phyloP scores from a whole-genome alignment of 257 asterid species.

The Vinca minor region DNA sequence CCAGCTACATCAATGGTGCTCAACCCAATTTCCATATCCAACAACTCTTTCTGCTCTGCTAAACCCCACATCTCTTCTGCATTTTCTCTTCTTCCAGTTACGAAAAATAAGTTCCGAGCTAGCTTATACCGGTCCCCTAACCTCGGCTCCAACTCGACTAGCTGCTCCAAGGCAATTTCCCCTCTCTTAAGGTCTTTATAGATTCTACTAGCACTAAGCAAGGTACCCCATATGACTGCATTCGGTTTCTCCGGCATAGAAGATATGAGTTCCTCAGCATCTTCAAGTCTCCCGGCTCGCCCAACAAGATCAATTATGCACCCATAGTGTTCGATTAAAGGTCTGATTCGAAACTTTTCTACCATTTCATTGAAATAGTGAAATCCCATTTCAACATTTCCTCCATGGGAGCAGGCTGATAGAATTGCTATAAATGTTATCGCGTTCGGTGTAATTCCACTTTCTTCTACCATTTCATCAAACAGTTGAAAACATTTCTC shows the following conservation, averaged over 20 bases:
- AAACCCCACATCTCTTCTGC: constrained; percentile 10
- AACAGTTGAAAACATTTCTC: constrained; percentile 19
- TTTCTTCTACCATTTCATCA: constrained; percentile 18
- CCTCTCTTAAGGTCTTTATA: constrained; percentile 21
- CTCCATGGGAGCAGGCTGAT: constrained; percentile 28
- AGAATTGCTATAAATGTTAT: constrained; percentile 21
- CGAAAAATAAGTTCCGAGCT: constrained; percentile 17
- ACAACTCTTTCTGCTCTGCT: background rate
- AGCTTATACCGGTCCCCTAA: constrained; percentile 20
- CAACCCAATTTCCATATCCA: constrained; percentile 19
- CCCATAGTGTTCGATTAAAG: constrained; percentile 28
- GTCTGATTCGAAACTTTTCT: constrained; percentile 15
- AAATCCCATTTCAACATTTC: constrained; percentile 18
- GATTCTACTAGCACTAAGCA: constrained; percentile 23
- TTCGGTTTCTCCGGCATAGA: constrained; percentile 22
- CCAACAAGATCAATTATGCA: constrained; percentile 32
- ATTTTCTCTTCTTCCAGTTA: constrained; percentile 7
- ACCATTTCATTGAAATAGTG: constrained; percentile 22
- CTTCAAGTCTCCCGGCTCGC: constrained; percentile 19
- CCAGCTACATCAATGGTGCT: constrained; percentile 27
- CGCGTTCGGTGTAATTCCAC: constrained; percentile 15
- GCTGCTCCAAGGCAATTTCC: constrained; percentile 6
- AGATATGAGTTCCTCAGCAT: constrained; percentile 23
- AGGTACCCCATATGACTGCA: constrained; percentile 23
- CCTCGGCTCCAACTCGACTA: constrained; percentile 13